phyloP scores from a whole-genome alignment of 441 rosid genomes.

The Bruguiera hainesii region DNA sequence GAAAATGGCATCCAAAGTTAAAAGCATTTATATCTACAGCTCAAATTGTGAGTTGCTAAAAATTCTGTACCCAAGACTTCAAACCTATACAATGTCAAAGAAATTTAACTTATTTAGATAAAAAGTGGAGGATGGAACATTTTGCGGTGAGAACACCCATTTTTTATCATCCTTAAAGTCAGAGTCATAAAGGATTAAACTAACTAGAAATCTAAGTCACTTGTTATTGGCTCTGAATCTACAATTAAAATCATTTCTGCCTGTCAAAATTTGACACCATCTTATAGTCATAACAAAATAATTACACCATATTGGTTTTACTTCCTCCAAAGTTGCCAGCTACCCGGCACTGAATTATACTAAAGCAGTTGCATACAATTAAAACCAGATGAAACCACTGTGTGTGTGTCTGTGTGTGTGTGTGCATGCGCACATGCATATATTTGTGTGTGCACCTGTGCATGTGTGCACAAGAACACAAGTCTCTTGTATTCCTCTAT shows the following conservation, averaged over 20 bases:
- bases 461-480: too few relatives aligned
- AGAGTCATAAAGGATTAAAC: not conserved
- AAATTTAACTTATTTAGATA: not conserved
- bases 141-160: not conserved
- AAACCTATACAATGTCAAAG: not conserved
- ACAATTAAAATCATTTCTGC: not conserved
- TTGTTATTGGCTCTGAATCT: not conserved
- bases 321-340: not conserved
- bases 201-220: not conserved
- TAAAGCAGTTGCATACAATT: not conserved
- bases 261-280: too few relatives aligned
- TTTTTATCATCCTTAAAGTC: not conserved
- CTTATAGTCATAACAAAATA: not conserved
- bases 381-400: not conserved
- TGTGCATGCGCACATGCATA: too few relatives aligned
- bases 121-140: not conserved
- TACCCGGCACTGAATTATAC: not conserved
- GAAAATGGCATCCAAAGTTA: not conserved
- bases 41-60: not conserved
- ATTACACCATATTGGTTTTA: not conserved
- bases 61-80: not conserved
- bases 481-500: not conserved
- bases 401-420: not conserved
- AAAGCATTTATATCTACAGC: conserved; percentile 1
- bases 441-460: too few relatives aligned